phyloP scores from a whole-genome alignment of 2,329 filamentous ascomycete genomes.

The Emmonsiellopsis sp. region DNA sequence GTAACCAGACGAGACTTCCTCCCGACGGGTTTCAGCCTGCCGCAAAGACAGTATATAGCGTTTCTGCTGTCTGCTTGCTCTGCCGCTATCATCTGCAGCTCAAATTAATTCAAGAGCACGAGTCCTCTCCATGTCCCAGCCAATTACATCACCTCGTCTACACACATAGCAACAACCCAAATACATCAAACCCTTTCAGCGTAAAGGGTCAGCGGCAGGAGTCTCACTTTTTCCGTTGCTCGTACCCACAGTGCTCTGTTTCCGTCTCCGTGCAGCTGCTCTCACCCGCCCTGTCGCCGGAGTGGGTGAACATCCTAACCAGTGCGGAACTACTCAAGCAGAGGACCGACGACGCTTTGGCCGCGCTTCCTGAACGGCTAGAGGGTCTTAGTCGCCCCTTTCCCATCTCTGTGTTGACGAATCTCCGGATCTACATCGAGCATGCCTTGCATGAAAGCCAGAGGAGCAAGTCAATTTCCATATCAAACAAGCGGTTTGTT shows the following conservation, averaged over 20 bases:
- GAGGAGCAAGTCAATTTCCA: conserved; percentile 46
- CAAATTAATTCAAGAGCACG: conserved; percentile 43
- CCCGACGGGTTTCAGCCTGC: conserved; percentile 25
- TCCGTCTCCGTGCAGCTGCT: conserved; percentile 43
- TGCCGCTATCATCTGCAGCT: conserved; percentile 57
- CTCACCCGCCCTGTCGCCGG: conserved; percentile 42
- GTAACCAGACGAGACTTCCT: conserved; percentile 44
- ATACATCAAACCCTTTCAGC: conserved; percentile 8
- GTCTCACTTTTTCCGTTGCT: conserved; percentile 49
- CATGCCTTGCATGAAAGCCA: conserved; percentile 47
- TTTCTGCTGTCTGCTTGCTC: conserved; percentile 52
- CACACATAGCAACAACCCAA: conserved; percentile 21
- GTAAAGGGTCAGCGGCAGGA: conserved; percentile 31
- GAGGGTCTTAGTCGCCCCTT: conserved; percentile 44
- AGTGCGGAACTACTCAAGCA: conserved; percentile 44
- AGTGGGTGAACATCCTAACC: conserved; percentile 44
- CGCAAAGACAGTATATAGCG: conserved; percentile 38
- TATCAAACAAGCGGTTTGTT: conserved; percentile 55
- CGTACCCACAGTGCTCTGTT: conserved; percentile 47
- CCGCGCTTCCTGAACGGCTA: conserved; percentile 44
- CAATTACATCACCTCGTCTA: conserved; percentile 55
- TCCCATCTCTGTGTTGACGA: conserved; percentile 47
- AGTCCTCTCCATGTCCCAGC: conserved; percentile 36
- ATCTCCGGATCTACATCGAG: conserved; percentile 50
- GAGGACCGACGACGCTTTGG: conserved; percentile 46